phyloP scores from a whole-genome alignment of 805 yeast genomes.

The Candida sakaeoensis region DNA sequence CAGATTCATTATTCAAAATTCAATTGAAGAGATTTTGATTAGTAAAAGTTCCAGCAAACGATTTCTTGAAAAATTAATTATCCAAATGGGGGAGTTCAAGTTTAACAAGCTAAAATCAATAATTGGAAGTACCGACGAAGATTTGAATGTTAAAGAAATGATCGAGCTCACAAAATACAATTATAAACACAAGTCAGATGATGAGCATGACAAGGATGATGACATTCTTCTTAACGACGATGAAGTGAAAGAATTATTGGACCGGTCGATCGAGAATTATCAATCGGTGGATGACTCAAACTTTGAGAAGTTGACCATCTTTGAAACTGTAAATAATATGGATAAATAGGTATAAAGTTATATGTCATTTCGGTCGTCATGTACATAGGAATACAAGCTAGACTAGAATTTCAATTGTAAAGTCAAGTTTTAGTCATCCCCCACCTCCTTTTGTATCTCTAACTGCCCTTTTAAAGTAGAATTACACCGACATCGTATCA shows the following conservation, averaged over 20 bases:
- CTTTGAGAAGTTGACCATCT: slow-evolving; percentile 28
- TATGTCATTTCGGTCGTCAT: too few relatives aligned
- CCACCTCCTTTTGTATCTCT: too few relatives aligned
- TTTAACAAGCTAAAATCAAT: slow-evolving; percentile 23
- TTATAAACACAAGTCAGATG: slow-evolving; percentile 12
- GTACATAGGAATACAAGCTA: too few relatives aligned
- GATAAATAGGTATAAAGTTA: slow-evolving; percentile 17
- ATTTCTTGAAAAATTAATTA: slow-evolving; percentile 68
- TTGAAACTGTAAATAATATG: slow-evolving; percentile 36
- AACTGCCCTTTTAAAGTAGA: too few relatives aligned
- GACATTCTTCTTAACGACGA: slow-evolving; percentile 20
- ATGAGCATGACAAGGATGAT: slow-evolving; percentile 9
- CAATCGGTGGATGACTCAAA: slow-evolving; percentile 14
- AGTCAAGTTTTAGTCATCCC: too few relatives aligned
- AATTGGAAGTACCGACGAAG: slow-evolving; percentile 15
- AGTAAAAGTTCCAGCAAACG: slow-evolving; percentile 79
- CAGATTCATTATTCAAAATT: slow-evolving; percentile 70
- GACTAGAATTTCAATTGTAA: too few relatives aligned
- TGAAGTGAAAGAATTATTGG: slow-evolving; percentile 42
- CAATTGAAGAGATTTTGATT: slow-evolving; percentile 80
- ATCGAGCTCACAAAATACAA: slow-evolving; percentile 19
- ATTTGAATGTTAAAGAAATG: slow-evolving; percentile 17
- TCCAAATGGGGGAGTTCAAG: slow-evolving; percentile 38
- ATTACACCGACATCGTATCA: too few relatives aligned
- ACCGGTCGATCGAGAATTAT: slow-evolving; percentile 31